Conservation (phyloP, 345 rosid species). For the Crucihimalaya himalaica region DNA sequence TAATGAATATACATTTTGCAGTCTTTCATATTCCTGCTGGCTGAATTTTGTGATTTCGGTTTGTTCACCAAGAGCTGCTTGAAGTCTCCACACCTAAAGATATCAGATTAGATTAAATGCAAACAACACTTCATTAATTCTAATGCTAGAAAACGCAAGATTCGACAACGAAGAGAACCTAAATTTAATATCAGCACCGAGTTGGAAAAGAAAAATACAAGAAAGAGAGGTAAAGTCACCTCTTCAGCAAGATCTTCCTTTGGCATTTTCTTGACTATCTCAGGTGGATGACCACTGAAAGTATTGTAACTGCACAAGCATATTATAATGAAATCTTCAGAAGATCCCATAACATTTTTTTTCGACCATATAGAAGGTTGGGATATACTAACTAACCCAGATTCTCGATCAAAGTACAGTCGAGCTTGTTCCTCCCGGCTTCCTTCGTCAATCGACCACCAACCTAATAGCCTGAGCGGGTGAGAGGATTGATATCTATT, state of each 20-base stretch:
- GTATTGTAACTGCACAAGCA: slow-evolving; percentile 76
- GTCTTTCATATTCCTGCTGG: slow-evolving; percentile 94
- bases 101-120: slow-evolving; percentile 1
- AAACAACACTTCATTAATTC: not conserved
- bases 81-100: slow-evolving; percentile 94
- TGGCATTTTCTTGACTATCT: slow-evolving; percentile 95
- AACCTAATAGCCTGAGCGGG: slow-evolving; percentile 77
- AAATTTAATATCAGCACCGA: slow-evolving; percentile 4
- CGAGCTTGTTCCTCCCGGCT: slow-evolving; percentile 93
- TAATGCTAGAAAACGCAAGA: slow-evolving; percentile 15
- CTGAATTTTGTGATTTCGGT: slow-evolving; percentile 86
- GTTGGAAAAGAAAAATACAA: slow-evolving; percentile 8
- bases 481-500: not conserved
- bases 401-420: slow-evolving; percentile 62
- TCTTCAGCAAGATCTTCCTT: slow-evolving; percentile 95
- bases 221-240: slow-evolving; percentile 46
- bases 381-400: slow-evolving; percentile 61
- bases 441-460: slow-evolving; percentile 99
- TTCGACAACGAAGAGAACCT: slow-evolving; percentile 7
- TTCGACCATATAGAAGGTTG: not conserved
- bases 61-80: slow-evolving; percentile 98
- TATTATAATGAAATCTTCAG: slow-evolving; percentile 9
- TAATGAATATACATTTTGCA: slow-evolving; percentile 57
- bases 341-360: not conserved
- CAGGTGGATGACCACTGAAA: slow-evolving; percentile 93